A percentile compares a stretch with the other conserved stretches of the same genome.
These are phyloP conservation scores for Fusarium xyrophilum DNA, from an alignment of 2,329 filamentous ascomycete genomes.

Conservation along the genomic window DNA sequence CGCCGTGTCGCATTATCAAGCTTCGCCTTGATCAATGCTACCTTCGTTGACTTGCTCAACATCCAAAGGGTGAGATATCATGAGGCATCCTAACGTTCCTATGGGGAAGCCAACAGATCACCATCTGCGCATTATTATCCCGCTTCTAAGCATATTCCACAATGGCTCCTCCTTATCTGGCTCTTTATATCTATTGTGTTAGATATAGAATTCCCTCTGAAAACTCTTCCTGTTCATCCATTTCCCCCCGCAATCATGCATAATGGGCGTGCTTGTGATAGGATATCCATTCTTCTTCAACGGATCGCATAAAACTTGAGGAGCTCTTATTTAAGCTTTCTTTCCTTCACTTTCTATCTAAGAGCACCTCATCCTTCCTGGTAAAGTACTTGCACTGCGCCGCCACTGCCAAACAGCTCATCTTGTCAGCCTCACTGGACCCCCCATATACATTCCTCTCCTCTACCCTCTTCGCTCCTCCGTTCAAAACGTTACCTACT, in stretches of 20 bases:
- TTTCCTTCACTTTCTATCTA: background rate
- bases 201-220: background rate
- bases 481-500: background rate
- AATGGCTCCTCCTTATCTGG: fast-evolving
- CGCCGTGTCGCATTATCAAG: too few species aligned
- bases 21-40: background rate
- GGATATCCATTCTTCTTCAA: background rate
- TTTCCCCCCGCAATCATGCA: background rate
- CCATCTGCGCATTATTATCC: background rate
- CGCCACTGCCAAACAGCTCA: background rate
- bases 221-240: background rate
- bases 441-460: background rate
- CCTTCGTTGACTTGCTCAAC: too few species aligned
- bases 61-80: background rate
- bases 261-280: background rate
- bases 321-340: background rate
- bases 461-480: background rate
- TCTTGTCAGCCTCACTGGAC: background rate
- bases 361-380: too few species aligned
- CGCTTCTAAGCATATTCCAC: background rate
- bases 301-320: background rate
- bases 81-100: background rate
- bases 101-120: background rate
- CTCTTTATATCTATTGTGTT: background rate
- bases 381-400: background rate